Evolutionary conservation across 2,329 filamentous ascomycete species (phyloP), one percentile per base, ranked within the genome.

Genomic region (Zelopaecilomyces penicillatus): DNA sequence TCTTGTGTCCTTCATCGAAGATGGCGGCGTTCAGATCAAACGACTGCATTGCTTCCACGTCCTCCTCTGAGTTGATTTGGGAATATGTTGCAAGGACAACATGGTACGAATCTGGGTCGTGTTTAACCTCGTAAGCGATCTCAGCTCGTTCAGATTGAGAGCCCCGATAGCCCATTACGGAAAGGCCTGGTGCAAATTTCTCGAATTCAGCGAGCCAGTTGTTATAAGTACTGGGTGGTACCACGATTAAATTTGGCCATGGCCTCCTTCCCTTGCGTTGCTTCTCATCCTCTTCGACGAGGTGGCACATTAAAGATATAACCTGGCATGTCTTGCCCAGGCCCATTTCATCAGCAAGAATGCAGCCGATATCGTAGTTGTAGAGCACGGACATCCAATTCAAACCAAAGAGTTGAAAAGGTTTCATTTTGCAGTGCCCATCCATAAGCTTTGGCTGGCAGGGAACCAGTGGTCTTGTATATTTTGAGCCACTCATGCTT

Each of bases 301-400:
- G 71, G 55, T 95, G 83, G 11, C 88, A 85, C 38, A 98, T 74
- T 56, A 98, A 88, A 0, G 88, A 82, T 54, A 98, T 95, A 50
- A 97, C 88, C 58, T 98, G 91, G 56, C 89, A 96, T 0, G 93
- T 98, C 71, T 98, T 98, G 38, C 93, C 93, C 35, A 91, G 71
- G 42, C 87, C 93, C 93, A 98, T 98, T 60, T 98, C 93, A 60
- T 98, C 93, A 2, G 93, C 93, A 12, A 98, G 72, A 45, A 98
- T 97, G 50, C 89, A 91, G 38, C 87, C 91, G 42, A 94, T 76
- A 29, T 82, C 75, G 46, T 86, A 82, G 42, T 82, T 75, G 67
- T 88, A 95, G 10, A 98, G 74, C 38, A 97, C 67, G 44, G 83
- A 81, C 58, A 98, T 76, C 93, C 93, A 98, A 60, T 97, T 97